These are phyloP conservation scores for Condylostoma magnum DNA, from an alignment of 169 alveolate genomes.

Conservation along the genomic window DNA sequence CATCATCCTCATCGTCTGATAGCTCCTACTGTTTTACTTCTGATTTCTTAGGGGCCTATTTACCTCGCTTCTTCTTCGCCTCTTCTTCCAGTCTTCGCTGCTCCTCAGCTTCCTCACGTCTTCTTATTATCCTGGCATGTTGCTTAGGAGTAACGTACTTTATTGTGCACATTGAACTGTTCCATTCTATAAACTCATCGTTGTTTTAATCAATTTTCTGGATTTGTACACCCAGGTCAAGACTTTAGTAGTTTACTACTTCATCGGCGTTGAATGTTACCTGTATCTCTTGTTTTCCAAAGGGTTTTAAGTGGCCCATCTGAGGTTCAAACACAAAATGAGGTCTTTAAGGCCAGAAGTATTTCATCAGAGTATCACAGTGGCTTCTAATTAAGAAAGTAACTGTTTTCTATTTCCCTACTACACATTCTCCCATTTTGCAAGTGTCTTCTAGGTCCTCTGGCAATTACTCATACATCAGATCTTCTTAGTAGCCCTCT, in stretches of 20 bases:
- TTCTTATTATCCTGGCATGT: constrained; percentile 62
- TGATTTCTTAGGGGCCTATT: constrained; percentile 69
- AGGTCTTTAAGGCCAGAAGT: constrained; percentile 74
- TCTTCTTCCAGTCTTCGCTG: constrained; percentile 74
- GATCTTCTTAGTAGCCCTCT: constrained; percentile 84
- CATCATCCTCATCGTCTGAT: constrained; percentile 48
- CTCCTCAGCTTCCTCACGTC: constrained; percentile 77
- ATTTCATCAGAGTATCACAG: constrained; percentile 81
- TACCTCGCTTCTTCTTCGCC: constrained; percentile 70
- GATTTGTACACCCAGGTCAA: constrained; percentile 69
- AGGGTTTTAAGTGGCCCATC: constrained; percentile 80
- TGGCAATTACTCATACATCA: constrained; percentile 76
- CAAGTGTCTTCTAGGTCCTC: constrained; percentile 75
- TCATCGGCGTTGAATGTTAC: constrained; percentile 67
- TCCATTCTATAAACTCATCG: constrained; percentile 78
- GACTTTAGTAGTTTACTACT: constrained; percentile 58
- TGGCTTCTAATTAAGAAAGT: constrained; percentile 71
- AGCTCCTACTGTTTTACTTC: constrained; percentile 45
- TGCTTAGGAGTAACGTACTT: constrained; percentile 75
- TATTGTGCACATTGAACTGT: constrained; percentile 68
- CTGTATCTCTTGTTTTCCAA: constrained; percentile 64
- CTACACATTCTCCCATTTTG: constrained; percentile 86
- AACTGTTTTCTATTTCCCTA: constrained; percentile 66
- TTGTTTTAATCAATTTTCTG: constrained; percentile 60
- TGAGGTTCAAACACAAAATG: constrained; percentile 62